A percentile compares a stretch with the other conserved stretches of the same genome.
Evolutionary conservation across 108 stramenopile species (phyloP).

Genomic region (Poteriospumella lacustris): DNA sequence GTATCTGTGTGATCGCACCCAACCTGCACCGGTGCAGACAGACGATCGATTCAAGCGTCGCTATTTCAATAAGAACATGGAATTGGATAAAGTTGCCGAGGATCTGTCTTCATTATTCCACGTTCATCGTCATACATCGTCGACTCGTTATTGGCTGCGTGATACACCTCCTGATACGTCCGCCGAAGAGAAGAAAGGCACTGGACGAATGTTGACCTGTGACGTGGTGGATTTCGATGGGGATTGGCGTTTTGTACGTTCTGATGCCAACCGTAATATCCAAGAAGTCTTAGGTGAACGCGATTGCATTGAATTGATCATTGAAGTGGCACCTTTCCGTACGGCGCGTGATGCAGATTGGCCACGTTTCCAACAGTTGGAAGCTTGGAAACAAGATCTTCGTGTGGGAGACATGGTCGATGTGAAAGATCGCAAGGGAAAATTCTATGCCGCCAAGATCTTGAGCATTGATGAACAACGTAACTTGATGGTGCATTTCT

Average conservation of each 20-base stretch:
- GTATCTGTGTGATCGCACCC: not conserved
- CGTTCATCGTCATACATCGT: not conserved
- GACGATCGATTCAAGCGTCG: not conserved
- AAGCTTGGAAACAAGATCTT: not conserved
- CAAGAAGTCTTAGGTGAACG: not conserved
- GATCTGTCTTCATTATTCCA: not conserved
- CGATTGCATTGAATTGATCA: not conserved
- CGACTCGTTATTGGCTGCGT: no score
- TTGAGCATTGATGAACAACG: not conserved
- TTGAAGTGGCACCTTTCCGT: not conserved
- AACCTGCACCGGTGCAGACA: not conserved
- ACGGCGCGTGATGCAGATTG: not conserved
- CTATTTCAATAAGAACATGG: not conserved
- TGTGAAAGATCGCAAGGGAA: not conserved
- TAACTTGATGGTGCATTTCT: not conserved
- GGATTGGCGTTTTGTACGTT: not conserved
- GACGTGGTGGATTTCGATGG: constrained; percentile 4
- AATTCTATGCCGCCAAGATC: not conserved
- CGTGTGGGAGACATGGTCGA: not conserved
- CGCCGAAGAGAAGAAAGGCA: constrained; percentile 3
- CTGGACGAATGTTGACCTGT: not conserved
- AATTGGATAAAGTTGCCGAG: not conserved
- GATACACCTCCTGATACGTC: no score
- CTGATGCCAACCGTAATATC: not conserved
- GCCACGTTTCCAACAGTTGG: not conserved